These are phyloP conservation scores for Curvularia spicifera DNA, from an alignment of 2,329 filamentous ascomycete species.

Conservation along the genomic window DNA sequence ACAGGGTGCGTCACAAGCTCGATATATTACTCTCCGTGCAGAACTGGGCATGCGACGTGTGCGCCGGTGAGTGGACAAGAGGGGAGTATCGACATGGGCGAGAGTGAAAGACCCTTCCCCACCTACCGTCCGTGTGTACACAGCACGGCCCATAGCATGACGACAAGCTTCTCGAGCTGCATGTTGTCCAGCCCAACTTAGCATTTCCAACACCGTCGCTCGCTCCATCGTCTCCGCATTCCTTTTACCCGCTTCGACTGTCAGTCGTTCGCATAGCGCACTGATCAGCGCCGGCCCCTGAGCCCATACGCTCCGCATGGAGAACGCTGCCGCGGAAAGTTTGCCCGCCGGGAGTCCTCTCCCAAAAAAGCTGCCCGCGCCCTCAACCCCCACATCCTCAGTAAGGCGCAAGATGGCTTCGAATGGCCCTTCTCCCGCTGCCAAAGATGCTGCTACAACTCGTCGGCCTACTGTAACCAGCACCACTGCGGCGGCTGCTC, in stretches of 20 bases:
- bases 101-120: not conserved
- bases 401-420: slow-evolving; percentile 46
- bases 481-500: slow-evolving; percentile 26
- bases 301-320: slow-evolving; percentile 11
- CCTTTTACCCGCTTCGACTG: not conserved
- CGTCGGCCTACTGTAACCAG: slow-evolving; percentile 34
- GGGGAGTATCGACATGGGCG: not conserved
- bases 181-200: not conserved
- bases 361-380: slow-evolving; percentile 29
- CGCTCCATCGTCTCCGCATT: not conserved
- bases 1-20: not conserved
- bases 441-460: slow-evolving; percentile 40
- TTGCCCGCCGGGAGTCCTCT: slow-evolving; percentile 15
- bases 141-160: slow-evolving; percentile 7
- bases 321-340: slow-evolving; percentile 14
- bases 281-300: slow-evolving; percentile 12
- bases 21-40: not conserved
- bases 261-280: not conserved
- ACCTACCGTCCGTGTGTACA: slow-evolving; percentile 1
- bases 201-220: not conserved
- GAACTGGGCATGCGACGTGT: not conserved
- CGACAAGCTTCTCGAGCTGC: not conserved
- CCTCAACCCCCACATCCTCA: slow-evolving; percentile 37
- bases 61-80: not conserved
- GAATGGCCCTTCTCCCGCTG: slow-evolving; percentile 32